These are phyloP conservation scores for Kernera saxatilis DNA, from an alignment of 345 rosid genomes.

Conservation along the genomic window DNA sequence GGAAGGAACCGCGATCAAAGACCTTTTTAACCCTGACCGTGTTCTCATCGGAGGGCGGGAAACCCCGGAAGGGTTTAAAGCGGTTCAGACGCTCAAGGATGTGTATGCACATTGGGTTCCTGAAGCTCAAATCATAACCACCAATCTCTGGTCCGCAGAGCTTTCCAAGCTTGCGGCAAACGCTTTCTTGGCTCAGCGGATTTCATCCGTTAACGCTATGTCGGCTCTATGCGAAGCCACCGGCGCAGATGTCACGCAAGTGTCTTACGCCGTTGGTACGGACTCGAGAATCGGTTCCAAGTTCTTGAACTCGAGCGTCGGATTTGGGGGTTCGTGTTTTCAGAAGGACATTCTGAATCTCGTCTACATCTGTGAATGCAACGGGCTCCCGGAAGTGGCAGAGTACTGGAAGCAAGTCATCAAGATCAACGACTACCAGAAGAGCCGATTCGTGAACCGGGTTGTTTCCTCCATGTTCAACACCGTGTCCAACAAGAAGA, in stretches of 20 bases:
- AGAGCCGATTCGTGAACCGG: conserved; percentile 64
- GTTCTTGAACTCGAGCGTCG: conserved; percentile 80
- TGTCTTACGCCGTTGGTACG: conserved; percentile 63
- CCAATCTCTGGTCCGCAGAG: conserved; percentile 93
- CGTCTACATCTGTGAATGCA: conserved; percentile 77
- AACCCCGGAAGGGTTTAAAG: conserved; percentile 61
- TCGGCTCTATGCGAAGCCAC: conserved; percentile 86
- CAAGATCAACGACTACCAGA: conserved; percentile 75
- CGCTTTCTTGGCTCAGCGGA: conserved; percentile 83
- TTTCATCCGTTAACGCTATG: conserved; percentile 84
- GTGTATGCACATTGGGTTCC: conserved; percentile 91
- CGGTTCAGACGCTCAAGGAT: conserved; percentile 54
- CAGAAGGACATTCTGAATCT: conserved; percentile 75
- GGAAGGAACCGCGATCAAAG: conserved; percentile 77
- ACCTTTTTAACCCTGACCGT: conserved; percentile 65
- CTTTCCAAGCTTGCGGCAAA: conserved; percentile 84
- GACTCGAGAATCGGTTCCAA: conserved; percentile 73
- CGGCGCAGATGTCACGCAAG: conserved; percentile 70
- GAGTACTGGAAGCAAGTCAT: conserved; percentile 82
- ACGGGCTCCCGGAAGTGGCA: conserved; percentile 70
- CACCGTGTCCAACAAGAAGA: conserved; percentile 66
- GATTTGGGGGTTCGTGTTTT: conserved; percentile 87
- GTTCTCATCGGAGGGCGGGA: conserved; percentile 86
- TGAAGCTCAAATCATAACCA: conserved; percentile 50
- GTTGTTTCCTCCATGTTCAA: conserved; percentile 83